Percentiles rank a stretch among this genome's conserved stretches.
Evolutionary conservation across 2,329 filamentous ascomycete genomes (phyloP).

Genomic region (Pyricularia sp.): DNA sequence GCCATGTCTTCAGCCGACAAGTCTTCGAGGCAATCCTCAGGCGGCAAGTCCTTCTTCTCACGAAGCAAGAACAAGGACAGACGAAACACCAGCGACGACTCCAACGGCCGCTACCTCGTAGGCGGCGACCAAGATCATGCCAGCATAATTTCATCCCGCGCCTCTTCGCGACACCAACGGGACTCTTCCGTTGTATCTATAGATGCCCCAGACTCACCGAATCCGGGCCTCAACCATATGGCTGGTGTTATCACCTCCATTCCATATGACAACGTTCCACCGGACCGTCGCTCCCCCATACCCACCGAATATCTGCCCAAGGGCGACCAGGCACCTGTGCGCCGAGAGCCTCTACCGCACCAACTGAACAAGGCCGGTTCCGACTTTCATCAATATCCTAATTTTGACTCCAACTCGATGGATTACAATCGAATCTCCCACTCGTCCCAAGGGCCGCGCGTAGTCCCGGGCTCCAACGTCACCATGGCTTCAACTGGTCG

Average conservation of each 20-base stretch:
- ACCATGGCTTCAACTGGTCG: conserved; percentile 66
- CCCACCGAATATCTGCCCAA: conserved; percentile 65
- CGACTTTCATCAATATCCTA: conserved; percentile 87
- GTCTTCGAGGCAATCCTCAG: conserved; percentile 64
- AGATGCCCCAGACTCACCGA: conserved; percentile 56
- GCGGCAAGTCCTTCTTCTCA: conserved; percentile 70
- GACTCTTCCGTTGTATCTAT: conserved; percentile 64
- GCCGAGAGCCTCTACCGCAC: conserved; percentile 69
- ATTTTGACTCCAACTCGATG: conserved; percentile 47
- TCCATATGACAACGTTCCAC: conserved; percentile 64
- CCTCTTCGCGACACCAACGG: conserved; percentile 68
- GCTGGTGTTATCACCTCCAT: conserved; percentile 82
- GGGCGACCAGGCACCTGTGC: conserved; percentile 50
- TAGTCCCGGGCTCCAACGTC: conserved; percentile 46
- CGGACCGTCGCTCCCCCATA: conserved; percentile 60
- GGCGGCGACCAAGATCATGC: conserved; percentile 50
- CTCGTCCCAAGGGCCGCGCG: conserved; percentile 34
- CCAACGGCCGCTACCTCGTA: conserved; percentile 32
- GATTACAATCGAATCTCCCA: conserved; percentile 14
- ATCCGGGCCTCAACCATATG: conserved; percentile 60
- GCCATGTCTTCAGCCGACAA: conserved; percentile 62
- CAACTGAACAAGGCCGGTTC: conserved; percentile 68
- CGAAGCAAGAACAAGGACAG: conserved; percentile 74
- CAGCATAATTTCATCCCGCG: conserved; percentile 55
- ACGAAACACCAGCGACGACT: conserved; percentile 50